Evolutionary conservation across 768 basidiomycete species (phyloP), one percentile per base, ranked within the genome.

Genomic region (Lentinus tigrinus): DNA sequence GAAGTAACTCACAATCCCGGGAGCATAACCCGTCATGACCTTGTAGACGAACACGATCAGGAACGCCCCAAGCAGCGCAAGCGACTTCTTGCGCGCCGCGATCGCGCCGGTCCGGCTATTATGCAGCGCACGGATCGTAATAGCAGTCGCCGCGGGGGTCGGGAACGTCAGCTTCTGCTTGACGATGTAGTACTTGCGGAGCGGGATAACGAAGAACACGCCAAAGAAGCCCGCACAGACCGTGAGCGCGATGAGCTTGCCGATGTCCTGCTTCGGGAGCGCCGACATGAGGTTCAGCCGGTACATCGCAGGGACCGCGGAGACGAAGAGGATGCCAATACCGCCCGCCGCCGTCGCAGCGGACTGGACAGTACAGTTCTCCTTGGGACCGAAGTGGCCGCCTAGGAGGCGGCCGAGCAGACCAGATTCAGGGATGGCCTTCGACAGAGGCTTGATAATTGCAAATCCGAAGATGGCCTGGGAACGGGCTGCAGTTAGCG

Each of bases 161-260:
- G 84, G 85, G 74, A 87, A 86, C 16, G 81, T 81, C 16, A 85
- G 70, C 67, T 84, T 85, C 67, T 84, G 82, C 64, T 81, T 77
- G 51, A 87, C 72, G 61, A 87, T 84, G 70, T 82, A 87, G 69
- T 83, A 83, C 61, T 79, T 81, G 54, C 83, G 78, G 36, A 85
- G 71, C 1, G 85, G 85, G 55, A 87, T 82, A 54, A 83, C 83
- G 75, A 88, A 88, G 70, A 86, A 84, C 9, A 85, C 78, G 46
- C 83, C 84, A 60, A 83, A 85, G 74, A 85, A 83, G 38, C 79
- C 80, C 47, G 80, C 76, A 59, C 77, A 79, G 13, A 77, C 69
- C 9, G 81, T 81, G 39, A 87, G 74, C 1, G 82, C 79, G 60
- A 85, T 81, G 17, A 87, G 72, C 47, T 75, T 78, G 3, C 83